Evolutionary conservation across 306 rosid species (phyloP).

Genomic region (Pterocarpus macrocarpus): DNA sequence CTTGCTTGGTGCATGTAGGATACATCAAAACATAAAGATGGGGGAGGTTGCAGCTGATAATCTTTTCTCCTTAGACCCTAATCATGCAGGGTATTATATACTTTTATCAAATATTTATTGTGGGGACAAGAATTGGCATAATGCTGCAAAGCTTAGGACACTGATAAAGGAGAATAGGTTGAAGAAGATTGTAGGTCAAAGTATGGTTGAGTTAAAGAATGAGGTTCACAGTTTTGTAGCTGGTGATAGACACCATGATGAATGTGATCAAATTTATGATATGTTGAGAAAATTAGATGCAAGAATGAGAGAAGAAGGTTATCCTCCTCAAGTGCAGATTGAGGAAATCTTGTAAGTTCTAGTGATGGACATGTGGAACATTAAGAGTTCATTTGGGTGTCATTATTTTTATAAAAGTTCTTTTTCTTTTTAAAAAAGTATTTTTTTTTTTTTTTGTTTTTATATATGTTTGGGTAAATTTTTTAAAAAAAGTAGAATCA

Average conservation of each 20-base stretch:
- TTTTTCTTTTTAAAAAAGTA: too few relatives aligned
- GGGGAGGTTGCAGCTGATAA: slow-evolving; percentile 78
- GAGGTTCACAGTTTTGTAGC: slow-evolving; percentile 66
- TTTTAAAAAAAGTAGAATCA: too few relatives aligned
- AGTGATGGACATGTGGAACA: too few relatives aligned
- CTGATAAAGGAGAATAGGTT: slow-evolving; percentile 65
- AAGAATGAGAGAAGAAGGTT: slow-evolving; percentile 60
- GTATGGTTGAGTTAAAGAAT: slow-evolving; percentile 62
- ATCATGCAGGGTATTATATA: slow-evolving; percentile 69
- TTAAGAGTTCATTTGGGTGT: too few relatives aligned
- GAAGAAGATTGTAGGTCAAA: slow-evolving; percentile 69
- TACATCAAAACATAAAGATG: slow-evolving; percentile 67
- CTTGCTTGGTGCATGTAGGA: slow-evolving; percentile 79
- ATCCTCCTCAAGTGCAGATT: slow-evolving; percentile 32
- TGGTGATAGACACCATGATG: slow-evolving; percentile 57
- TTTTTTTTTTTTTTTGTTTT: too few relatives aligned
- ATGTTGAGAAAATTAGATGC: slow-evolving; percentile 63
- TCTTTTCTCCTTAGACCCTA: slow-evolving; percentile 67
- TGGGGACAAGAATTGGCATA: slow-evolving; percentile 70
- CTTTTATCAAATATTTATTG: slow-evolving; percentile 77
- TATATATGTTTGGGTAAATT: too few relatives aligned
- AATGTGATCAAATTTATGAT: slow-evolving; percentile 58
- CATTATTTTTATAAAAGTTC: too few relatives aligned
- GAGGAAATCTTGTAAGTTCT: slow-evolving; percentile 35
- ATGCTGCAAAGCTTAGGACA: slow-evolving; percentile 64